Conservation (phyloP, 805 yeast species). For the Hanseniaspora guilliermondii region DNA sequence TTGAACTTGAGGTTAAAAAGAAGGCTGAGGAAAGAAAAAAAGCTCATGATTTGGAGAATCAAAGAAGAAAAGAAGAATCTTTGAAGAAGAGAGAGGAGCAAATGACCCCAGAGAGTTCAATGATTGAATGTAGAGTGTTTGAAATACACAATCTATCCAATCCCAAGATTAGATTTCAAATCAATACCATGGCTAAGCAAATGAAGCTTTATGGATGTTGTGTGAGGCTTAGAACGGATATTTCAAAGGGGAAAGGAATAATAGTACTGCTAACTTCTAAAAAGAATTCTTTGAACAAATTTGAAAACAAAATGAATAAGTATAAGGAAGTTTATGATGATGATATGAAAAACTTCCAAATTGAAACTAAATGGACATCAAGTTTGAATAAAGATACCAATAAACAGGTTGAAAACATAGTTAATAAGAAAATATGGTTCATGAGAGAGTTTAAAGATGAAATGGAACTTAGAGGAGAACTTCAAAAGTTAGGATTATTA, state of each 20-base stretch:
- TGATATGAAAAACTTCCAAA: constrained; percentile 35
- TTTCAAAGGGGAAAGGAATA: constrained; percentile 65
- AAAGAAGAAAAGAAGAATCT: constrained; percentile 36
- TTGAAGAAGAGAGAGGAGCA: constrained; percentile 14
- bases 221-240: constrained; percentile 40
- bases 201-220: constrained; percentile 52
- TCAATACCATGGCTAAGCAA: constrained; percentile 73
- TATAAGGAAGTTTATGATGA: constrained; percentile 23
- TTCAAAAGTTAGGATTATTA: constrained; percentile 42
- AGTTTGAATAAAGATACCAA: neutral
- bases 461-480: constrained; percentile 37
- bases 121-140: constrained; percentile 38
- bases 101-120: neutral
- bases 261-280: constrained; percentile 48
- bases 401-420: constrained; percentile 12
- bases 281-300: constrained; percentile 49
- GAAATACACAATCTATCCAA: constrained; percentile 41
- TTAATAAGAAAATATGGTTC: constrained; percentile 41
- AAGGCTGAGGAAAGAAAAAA: constrained; percentile 54
- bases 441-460: constrained; percentile 41
- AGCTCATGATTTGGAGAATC: constrained; percentile 50
- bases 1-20: constrained; percentile 56
- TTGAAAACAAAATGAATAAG: constrained; percentile 48
- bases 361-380: constrained; percentile 43
- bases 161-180: constrained; percentile 58